A percentile compares a stretch with the other conserved stretches of the same genome.
These are phyloP conservation scores for Phytophthora brassicae DNA, from an alignment of 352 stramenopile genomes.

Conservation along the genomic window DNA sequence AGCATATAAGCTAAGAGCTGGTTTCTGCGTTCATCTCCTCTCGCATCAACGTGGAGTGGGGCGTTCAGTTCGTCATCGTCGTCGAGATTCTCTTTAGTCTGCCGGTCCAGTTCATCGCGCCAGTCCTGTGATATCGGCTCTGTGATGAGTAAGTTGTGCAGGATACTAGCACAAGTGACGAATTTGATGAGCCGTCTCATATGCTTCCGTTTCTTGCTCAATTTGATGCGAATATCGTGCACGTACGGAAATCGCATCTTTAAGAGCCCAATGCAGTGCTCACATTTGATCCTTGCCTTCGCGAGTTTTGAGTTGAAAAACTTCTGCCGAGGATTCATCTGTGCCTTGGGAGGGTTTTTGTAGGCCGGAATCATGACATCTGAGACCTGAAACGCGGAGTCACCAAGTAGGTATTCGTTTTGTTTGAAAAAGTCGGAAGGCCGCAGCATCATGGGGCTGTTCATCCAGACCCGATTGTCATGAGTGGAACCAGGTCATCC, in stretches of 20 bases:
- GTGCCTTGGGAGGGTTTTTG: neutral
- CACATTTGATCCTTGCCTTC: constrained; percentile 21
- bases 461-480: neutral
- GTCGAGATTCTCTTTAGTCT: neutral
- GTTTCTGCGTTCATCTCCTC: neutral
- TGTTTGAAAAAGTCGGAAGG: neutral
- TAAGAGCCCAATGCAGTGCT: too few relatives aligned
- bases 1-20: neutral
- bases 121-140: neutral
- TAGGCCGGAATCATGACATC: neutral
- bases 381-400: neutral
- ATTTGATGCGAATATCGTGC: too few relatives aligned
- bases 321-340: constrained; percentile 9
- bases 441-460: neutral
- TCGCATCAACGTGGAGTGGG: constrained; percentile 1
- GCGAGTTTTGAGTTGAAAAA: constrained; percentile 16
- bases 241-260: too few relatives aligned
- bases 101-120: neutral
- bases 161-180: too few relatives aligned
- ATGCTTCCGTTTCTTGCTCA: too few relatives aligned
- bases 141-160: too few relatives aligned
- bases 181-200: too few relatives aligned
- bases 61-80: constrained; percentile 26
- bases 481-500: neutral
- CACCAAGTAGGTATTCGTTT: neutral